Conservation (phyloP, 1,284 basidiomycete species). For the Boletus sp. region DNA sequence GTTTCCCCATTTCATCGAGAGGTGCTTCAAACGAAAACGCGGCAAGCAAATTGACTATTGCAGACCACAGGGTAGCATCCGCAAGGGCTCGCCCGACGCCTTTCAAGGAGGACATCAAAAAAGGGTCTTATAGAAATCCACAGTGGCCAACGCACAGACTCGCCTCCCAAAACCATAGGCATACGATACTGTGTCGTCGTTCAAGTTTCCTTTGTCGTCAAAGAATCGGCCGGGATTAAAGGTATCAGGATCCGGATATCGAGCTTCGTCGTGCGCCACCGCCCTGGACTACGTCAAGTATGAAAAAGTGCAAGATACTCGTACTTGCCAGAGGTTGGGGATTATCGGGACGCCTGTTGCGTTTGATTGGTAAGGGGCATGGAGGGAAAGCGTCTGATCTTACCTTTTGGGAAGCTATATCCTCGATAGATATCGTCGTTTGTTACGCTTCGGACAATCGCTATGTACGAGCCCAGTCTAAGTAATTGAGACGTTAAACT, state of each 20-base stretch:
- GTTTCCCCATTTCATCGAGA: conserved; percentile 3
- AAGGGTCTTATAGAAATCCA: no score
- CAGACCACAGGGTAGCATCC: conserved; percentile 9
- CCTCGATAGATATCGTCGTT: conserved; percentile 12
- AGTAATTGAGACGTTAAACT: not conserved
- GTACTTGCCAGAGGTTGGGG: conserved; percentile 11
- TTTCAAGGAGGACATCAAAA: conserved; percentile 2
- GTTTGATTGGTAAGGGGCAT: not conserved
- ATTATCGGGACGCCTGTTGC: conserved; percentile 5
- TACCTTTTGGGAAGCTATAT: conserved; percentile 13
- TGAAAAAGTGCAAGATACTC: not conserved
- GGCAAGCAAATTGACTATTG: conserved; percentile 4
- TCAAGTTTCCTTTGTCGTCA: conserved; percentile 7
- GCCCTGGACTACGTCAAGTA: conserved; percentile 7
- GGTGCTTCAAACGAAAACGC: conserved; percentile 10
- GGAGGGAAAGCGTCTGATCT: not conserved
- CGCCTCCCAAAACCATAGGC: conserved; percentile 8
- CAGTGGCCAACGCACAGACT: conserved; percentile 5
- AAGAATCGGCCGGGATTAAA: conserved; percentile 15
- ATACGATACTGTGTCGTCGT: conserved; percentile 15
- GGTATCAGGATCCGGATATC: conserved; percentile 7
- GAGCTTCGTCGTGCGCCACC: conserved; percentile 13
- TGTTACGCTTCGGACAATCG: conserved; percentile 6
- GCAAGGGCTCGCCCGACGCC: conserved; percentile 6
- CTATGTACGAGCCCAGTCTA: not conserved